phyloP scores from a whole-genome alignment of 805 yeast species.

The Wickerhamomyces xylosicus region DNA sequence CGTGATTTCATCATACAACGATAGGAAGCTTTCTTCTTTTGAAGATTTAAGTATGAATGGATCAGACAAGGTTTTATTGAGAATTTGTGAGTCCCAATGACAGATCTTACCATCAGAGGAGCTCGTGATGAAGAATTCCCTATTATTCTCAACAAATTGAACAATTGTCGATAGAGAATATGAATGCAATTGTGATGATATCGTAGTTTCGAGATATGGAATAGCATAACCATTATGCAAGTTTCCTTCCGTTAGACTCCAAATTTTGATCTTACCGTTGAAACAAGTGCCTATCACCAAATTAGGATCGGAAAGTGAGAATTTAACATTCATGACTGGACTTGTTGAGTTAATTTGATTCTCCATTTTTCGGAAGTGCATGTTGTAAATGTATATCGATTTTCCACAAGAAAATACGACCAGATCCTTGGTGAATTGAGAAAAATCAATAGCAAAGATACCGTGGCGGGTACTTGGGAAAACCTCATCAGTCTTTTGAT shows the following conservation, averaged over 20 bases:
- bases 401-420: constrained; percentile 11
- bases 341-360: constrained; percentile 31
- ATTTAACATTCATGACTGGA: constrained; percentile 27
- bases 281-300: constrained; percentile 37
- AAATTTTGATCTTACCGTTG: constrained; percentile 40
- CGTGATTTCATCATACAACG: constrained; percentile 21
- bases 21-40: constrained; percentile 8
- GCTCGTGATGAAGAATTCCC: constrained; percentile 14
- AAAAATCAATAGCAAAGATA: constrained; percentile 11
- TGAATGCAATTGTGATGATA: constrained; percentile 13
- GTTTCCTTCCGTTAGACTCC: constrained; percentile 26
- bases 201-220: constrained; percentile 11
- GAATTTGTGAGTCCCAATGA: constrained; percentile 20
- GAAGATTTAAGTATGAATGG: constrained; percentile 17
- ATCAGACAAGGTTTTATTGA: constrained; percentile 15
- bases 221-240: constrained; percentile 3
- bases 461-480: constrained; percentile 3
- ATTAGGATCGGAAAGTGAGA: constrained; percentile 27
- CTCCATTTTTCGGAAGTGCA: constrained; percentile 20
- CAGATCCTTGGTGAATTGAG: constrained; percentile 13
- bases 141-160: constrained; percentile 14
- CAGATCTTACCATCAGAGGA: constrained; percentile 23
- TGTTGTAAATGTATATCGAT: constrained; percentile 13
- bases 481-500: constrained; percentile 2
- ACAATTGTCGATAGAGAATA: constrained; percentile 15